Base-by-base conservation (phyloP, 352 stramenopile genomes). In the Phytophthora nicotianae region DNA sequence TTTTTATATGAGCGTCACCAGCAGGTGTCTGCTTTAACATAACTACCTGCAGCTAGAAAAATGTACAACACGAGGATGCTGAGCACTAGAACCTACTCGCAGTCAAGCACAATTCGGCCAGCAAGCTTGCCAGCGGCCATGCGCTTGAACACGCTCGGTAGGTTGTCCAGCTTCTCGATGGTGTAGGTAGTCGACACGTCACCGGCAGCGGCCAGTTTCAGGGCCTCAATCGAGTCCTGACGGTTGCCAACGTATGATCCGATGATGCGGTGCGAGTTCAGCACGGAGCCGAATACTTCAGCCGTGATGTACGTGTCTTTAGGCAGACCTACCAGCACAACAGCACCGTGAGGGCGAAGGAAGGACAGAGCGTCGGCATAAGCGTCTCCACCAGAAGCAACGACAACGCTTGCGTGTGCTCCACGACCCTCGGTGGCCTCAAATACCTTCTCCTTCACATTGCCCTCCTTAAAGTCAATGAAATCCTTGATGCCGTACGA, bases 401-500 rank as follows among this genome's bases (percentile, higher is more conserved):
- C 81, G 5, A 97, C 53, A 38, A 97, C 75, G 10, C 84, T 68
- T 49, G 87, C 80, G 50, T 95, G 75, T 4, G 70, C 77, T 14
- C 86, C 65, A 19, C 75, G 72, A 14, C 77, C 77, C 10, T 55
- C 68, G 1, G 77, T 81, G 4, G 61, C 50, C 20, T 50, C 64
- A 49, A 72, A 72, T 17, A 84, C 73, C 48, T 80, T 69, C 29
- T 74, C 57, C 38, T 70, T 61, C 2, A 77, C 64, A 50, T 85
- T 69, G 41, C 81, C 67, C 40, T 88, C 63, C 51, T 83, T 87
- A 45, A 74, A 79, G 56, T 92, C 72, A 32, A 96, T 73, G 49
- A 96, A 90, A 24, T 80, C 62, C 24, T 78, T 63, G 17, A 89
- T 79, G 27, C 84, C 86, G 38, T 96, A 86, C 23, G 74, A 73